Evolutionary conservation across 1,284 basidiomycete species (phyloP).

Genomic region (Boletellus deceptivus): DNA sequence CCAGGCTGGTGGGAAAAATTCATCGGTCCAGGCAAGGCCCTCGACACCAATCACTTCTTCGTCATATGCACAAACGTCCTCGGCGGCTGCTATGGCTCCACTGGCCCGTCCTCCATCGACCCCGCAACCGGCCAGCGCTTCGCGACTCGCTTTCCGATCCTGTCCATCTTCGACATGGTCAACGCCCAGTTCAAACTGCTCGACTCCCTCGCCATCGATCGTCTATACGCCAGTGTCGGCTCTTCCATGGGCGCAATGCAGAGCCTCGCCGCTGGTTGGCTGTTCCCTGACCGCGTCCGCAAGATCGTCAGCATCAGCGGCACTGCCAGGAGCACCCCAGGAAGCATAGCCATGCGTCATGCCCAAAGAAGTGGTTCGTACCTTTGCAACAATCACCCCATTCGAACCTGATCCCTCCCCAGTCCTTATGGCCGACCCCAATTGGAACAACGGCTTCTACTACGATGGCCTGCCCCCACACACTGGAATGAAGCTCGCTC

Average conservation of each 20-base stretch:
- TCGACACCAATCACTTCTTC: constrained; percentile 93
- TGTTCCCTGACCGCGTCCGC: constrained; percentile 86
- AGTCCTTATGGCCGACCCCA: constrained; percentile 99
- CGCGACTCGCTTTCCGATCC: constrained; percentile 88
- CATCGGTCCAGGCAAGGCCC: constrained; percentile 90
- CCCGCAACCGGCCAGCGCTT: constrained; percentile 70
- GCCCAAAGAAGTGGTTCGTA: constrained; percentile 88
- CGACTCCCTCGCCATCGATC: constrained; percentile 82
- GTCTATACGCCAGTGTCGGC: constrained; percentile 90
- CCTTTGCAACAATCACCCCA: background rate
- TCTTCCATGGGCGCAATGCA: constrained; percentile 98
- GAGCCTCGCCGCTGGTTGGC: constrained; percentile 91
- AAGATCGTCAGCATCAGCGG: constrained; percentile 94
- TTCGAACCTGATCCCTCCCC: constrained; percentile 6
- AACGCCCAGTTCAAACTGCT: constrained; percentile 88
- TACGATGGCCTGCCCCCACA: constrained; percentile 95
- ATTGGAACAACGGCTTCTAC: constrained; percentile 99
- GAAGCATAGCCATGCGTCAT: constrained; percentile 93
- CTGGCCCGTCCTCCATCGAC: constrained; percentile 85
- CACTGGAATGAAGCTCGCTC: constrained; percentile 96
- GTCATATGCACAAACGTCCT: constrained; percentile 97
- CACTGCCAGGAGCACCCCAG: constrained; percentile 87
- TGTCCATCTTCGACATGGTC: constrained; percentile 97
- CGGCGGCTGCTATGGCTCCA: constrained; percentile 96
- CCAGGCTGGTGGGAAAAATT: constrained; percentile 99